Evolutionary conservation across 2,329 filamentous ascomycete species (phyloP).

Genomic region (Botrytis hyacinthi): DNA sequence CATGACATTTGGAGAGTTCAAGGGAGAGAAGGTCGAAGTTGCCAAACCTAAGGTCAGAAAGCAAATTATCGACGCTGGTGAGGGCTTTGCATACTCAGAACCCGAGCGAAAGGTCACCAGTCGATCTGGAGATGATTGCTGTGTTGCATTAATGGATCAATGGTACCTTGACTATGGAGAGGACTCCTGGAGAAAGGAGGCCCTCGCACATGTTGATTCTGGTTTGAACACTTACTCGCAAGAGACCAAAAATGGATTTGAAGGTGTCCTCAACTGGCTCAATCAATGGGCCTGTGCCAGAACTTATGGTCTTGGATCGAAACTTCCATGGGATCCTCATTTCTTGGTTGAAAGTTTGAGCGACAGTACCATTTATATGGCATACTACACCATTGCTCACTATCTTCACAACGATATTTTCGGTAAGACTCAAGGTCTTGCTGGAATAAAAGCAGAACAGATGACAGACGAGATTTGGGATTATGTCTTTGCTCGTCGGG

Average conservation of each 20-base stretch:
- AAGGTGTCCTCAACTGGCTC: constrained; percentile 86
- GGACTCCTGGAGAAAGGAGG: constrained; percentile 77
- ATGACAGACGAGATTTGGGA: constrained; percentile 97
- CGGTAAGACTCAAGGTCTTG: constrained; percentile 66
- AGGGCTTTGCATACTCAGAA: constrained; percentile 91
- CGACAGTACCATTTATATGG: constrained; percentile 91
- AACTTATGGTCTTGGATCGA: constrained; percentile 88
- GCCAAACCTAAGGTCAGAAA: constrained; percentile 83
- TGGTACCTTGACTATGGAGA: constrained; percentile 98
- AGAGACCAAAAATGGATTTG: constrained; percentile 77
- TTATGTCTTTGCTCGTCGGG: constrained; percentile 81
- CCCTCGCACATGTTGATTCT: constrained; percentile 69
- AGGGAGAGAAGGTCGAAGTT: constrained; percentile 79
- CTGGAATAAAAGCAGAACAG: constrained; percentile 74
- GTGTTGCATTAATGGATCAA: constrained; percentile 89
- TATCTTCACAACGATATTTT: constrained; percentile 82
- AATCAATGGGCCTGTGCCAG: constrained; percentile 94
- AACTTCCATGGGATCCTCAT: constrained; percentile 87
- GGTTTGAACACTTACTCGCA: constrained; percentile 76
- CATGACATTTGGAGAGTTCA: constrained; percentile 84
- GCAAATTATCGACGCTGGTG: constrained; percentile 70
- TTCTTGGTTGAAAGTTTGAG: constrained; percentile 91
- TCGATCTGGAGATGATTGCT: constrained; percentile 87
- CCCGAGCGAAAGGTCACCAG: constrained; percentile 87
- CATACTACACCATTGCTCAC: constrained; percentile 67